A percentile compares a stretch with the other conserved stretches of the same genome.
Conservation (phyloP, 164 flowering plant species). For the Warburgia ugandensis region DNA sequence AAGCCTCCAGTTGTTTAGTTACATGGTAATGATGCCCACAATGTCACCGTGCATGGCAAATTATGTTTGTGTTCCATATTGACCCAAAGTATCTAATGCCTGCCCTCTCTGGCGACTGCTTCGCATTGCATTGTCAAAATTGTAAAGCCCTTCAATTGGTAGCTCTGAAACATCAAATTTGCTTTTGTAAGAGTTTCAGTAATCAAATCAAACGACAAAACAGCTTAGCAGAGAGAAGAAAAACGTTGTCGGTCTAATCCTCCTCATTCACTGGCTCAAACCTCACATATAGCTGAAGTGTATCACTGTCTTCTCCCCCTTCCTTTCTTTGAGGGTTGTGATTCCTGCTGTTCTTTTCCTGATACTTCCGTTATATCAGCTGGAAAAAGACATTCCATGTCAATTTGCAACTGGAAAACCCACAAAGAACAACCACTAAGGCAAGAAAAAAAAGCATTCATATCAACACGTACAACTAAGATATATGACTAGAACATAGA, state of each 20-base stretch:
- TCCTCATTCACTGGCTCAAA: neutral
- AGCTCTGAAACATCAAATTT: neutral
- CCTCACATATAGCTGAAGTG: neutral
- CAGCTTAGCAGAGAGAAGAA: neutral
- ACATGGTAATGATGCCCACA: no score
- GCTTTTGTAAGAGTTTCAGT: neutral
- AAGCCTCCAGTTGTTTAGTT: no score
- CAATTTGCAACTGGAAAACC: neutral
- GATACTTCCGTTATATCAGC: conserved; percentile 71
- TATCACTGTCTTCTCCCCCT: conserved; percentile 83
- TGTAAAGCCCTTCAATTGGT: neutral
- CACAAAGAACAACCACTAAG: neutral
- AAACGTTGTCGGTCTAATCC: no score
- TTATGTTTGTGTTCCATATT: no score
- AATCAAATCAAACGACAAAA: neutral
- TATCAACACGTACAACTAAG: neutral
- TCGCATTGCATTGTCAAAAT: no score
- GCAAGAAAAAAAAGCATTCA: neutral
- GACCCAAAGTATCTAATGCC: no score
- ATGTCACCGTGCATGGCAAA: no score
- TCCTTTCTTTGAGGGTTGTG: conserved; percentile 79
- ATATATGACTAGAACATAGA: neutral
- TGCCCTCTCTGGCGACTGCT: no score
- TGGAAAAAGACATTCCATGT: conserved; percentile 26
- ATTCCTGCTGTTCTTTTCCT: conserved; percentile 70